Evolutionary conservation across 192 early-diverging fungal species (phyloP).

Genomic region (Diversispora eburnea): DNA sequence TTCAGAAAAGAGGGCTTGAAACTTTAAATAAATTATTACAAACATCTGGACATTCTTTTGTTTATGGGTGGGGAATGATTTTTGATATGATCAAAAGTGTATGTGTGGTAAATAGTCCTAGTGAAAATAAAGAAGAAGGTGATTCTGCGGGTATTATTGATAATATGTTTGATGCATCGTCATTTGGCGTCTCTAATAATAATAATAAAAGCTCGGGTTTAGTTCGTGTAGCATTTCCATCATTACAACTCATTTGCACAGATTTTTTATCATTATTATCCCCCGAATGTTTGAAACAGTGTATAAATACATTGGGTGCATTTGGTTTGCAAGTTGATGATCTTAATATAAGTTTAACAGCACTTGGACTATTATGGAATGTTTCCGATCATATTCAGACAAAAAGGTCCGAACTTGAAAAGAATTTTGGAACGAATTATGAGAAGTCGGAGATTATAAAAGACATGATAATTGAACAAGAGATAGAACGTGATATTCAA

Average conservation of each 20-base stretch:
- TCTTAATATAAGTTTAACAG: constrained; percentile 91
- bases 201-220: constrained; percentile 40
- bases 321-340: constrained; percentile 86
- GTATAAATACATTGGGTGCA: constrained; percentile 73
- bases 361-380: constrained; percentile 89
- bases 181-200: too few relatives aligned
- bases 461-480: constrained; percentile 16
- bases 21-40: constrained; percentile 88
- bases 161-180: background rate
- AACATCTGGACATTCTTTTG: constrained; percentile 85
- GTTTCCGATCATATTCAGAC: constrained; percentile 86
- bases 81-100: constrained; percentile 82
- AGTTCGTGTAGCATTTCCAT: constrained; percentile 85
- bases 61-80: constrained; percentile 78
- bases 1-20: constrained; percentile 80
- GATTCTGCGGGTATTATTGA: background rate
- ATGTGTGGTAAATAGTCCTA: constrained; percentile 25
- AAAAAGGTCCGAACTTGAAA: constrained; percentile 56
- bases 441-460: background rate
- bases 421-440: constrained; percentile 10
- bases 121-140: constrained; percentile 23
- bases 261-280: constrained; percentile 84
- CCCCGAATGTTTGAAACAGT: constrained; percentile 70
- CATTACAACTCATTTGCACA: constrained; percentile 90
- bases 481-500: constrained; percentile 38